A percentile compares a stretch with the other conserved stretches of the same genome.
phyloP scores from a whole-genome alignment of 1,284 basidiomycete genomes.

The Boletus sp. region DNA sequence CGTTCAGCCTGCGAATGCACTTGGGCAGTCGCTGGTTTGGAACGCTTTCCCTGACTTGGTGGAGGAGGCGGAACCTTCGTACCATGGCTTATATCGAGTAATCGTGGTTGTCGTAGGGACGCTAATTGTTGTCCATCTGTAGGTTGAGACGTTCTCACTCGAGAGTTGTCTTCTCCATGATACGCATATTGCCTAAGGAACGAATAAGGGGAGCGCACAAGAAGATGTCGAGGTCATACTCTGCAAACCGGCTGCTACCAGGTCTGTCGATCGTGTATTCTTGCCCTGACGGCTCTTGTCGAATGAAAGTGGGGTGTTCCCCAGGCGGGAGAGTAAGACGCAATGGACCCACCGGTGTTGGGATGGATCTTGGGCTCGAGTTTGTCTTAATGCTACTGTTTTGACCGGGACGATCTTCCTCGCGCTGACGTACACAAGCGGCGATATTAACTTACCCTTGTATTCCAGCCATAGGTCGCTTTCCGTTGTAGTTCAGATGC shows the following conservation, averaged over 20 bases:
- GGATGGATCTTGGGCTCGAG: constrained; percentile 55
- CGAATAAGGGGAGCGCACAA: constrained; percentile 14
- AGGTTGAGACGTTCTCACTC: constrained; percentile 33
- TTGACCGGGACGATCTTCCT: constrained; percentile 17
- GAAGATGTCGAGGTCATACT: constrained; percentile 36
- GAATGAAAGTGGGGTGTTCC: constrained; percentile 46
- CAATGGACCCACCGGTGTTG: constrained; percentile 49
- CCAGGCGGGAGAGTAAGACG: constrained; percentile 57
- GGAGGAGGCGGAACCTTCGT: constrained; percentile 28
- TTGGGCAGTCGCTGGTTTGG: constrained; percentile 24
- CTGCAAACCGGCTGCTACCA: constrained; percentile 44
- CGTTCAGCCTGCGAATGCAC: constrained; percentile 9
- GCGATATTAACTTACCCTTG: constrained; percentile 40
- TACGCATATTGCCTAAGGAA: constrained; percentile 57
- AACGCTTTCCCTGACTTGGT: constrained; percentile 22
- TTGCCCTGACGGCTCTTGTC: constrained; percentile 27
- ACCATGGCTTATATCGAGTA: constrained; percentile 12
- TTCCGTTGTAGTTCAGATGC: constrained; percentile 52
- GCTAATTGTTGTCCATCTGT: constrained; percentile 37
- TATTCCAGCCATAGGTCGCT: constrained; percentile 51
- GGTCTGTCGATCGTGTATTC: constrained; percentile 34
- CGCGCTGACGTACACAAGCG: constrained; percentile 11
- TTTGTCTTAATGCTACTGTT: constrained; percentile 36
- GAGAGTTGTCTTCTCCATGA: constrained; percentile 41
- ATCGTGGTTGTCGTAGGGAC: constrained; percentile 22